Evolutionary conservation across 2,329 filamentous ascomycete species (phyloP).

Genomic region (Fusarium concolor): DNA sequence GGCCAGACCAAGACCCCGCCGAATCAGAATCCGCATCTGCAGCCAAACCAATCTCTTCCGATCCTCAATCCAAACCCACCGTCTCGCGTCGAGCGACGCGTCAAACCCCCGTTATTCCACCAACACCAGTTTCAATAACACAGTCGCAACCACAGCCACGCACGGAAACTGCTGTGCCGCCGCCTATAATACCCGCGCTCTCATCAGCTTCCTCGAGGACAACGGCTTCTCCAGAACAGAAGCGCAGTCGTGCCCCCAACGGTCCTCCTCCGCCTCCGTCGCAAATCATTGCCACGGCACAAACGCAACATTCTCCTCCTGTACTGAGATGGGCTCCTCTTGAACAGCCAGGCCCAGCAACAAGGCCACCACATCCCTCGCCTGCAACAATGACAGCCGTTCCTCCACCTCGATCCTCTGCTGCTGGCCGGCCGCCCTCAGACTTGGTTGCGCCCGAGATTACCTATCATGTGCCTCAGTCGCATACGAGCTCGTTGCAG

Average conservation of each 20-base stretch:
- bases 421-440: constrained; percentile 46
- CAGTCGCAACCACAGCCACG: constrained; percentile 35
- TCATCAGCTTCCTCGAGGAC: constrained; percentile 7
- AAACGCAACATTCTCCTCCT: constrained; percentile 30
- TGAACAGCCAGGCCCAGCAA: constrained; percentile 38
- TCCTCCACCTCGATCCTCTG: constrained; percentile 21
- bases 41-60: constrained; percentile 14
- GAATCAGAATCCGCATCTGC: constrained; percentile 13
- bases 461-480: constrained; percentile 55
- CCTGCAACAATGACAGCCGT: constrained; percentile 42
- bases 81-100: constrained; percentile 55
- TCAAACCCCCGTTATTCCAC: constrained; percentile 52
- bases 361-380: constrained; percentile 7
- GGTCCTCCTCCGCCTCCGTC: constrained; percentile 13
- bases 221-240: constrained; percentile 32
- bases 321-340: constrained; percentile 44
- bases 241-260: constrained; percentile 35
- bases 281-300: constrained; percentile 12
- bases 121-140: constrained; percentile 43
- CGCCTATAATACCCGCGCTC: constrained; percentile 31
- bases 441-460: constrained; percentile 56
- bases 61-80: constrained; percentile 34
- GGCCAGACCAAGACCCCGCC: constrained; percentile 46
- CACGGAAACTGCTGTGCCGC: constrained; percentile 34
- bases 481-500: constrained; percentile 42